Evolutionary conservation across 2,329 filamentous ascomycete species (phyloP).

Genomic region (Cladosporium sp.): DNA sequence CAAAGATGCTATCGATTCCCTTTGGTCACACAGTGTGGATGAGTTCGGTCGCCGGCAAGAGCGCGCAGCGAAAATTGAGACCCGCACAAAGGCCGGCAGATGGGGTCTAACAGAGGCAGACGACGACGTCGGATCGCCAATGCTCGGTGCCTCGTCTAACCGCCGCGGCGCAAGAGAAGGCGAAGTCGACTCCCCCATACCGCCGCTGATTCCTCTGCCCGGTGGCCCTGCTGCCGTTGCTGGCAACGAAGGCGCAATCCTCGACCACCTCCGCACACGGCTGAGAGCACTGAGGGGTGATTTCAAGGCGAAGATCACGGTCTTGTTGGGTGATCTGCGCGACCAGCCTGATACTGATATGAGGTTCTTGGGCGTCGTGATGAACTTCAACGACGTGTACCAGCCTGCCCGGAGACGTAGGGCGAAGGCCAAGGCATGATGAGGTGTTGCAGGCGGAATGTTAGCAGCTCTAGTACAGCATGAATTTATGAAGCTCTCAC

Average conservation of each 20-base stretch:
- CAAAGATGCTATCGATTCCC: conserved; percentile 86
- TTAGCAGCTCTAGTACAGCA: conserved; percentile 4
- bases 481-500: conserved; percentile 4
- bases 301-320: conserved; percentile 75
- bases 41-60: conserved; percentile 94
- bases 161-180: conserved; percentile 31
- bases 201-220: conserved; percentile 37
- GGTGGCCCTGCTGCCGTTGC: conserved; percentile 34
- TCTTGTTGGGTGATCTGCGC: conserved; percentile 83
- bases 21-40: conserved; percentile 92
- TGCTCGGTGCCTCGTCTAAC: conserved; percentile 20
- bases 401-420: conserved; percentile 69
- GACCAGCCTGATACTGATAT: conserved; percentile 95
- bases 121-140: conserved; percentile 39
- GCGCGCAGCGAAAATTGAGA: conserved; percentile 70
- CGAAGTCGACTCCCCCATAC: conserved; percentile 45
- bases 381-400: conserved; percentile 99
- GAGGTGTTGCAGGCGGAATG: not conserved
- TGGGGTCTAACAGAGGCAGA: conserved; percentile 65
- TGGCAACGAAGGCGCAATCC: conserved; percentile 61
- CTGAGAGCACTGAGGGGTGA: conserved; percentile 71
- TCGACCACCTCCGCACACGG: conserved; percentile 74
- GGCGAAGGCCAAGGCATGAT: conserved; percentile 16
- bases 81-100: conserved; percentile 63
- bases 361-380: conserved; percentile 91